phyloP scores from a whole-genome alignment of 495 filamentous ascomycete species.

The Aspergillus carlsbadensis region DNA sequence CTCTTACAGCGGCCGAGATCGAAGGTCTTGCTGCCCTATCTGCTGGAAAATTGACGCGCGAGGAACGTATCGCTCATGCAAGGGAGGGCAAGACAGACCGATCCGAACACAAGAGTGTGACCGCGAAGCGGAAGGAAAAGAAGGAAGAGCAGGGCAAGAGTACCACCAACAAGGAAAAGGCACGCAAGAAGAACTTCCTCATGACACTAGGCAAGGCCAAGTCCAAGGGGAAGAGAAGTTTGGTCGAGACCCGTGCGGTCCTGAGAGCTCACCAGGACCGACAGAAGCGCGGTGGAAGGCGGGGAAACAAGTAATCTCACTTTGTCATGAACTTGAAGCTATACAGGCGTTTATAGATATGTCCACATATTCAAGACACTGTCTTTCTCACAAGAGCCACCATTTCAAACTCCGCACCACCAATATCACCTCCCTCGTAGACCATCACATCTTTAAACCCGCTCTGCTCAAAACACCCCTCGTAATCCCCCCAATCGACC shows the following conservation, averaged over 20 bases:
- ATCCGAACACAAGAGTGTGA: constrained; percentile 75
- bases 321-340: not conserved
- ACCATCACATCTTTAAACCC: constrained; percentile 23
- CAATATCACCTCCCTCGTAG: constrained; percentile 28
- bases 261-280: constrained; percentile 80
- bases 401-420: constrained; percentile 29
- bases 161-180: constrained; percentile 97
- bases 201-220: constrained; percentile 97
- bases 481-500: constrained; percentile 49
- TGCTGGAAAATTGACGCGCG: constrained; percentile 71
- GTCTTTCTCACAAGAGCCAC: constrained; percentile 21
- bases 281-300: constrained; percentile 78
- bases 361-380: not conserved
- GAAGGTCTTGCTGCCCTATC: constrained; percentile 68
- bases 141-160: constrained; percentile 88
- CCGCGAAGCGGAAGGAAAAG: constrained; percentile 76
- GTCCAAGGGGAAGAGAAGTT: constrained; percentile 87
- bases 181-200: constrained; percentile 91
- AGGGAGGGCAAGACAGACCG: constrained; percentile 71
- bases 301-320: constrained; percentile 60
- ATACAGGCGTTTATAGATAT: not conserved
- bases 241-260: constrained; percentile 75
- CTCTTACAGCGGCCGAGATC: constrained; percentile 83
- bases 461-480: constrained; percentile 24
- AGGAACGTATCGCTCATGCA: constrained; percentile 77